Base-by-base conservation (phyloP, 192 early-diverging fungal species). In the Allomyces macrogynus region DNA sequence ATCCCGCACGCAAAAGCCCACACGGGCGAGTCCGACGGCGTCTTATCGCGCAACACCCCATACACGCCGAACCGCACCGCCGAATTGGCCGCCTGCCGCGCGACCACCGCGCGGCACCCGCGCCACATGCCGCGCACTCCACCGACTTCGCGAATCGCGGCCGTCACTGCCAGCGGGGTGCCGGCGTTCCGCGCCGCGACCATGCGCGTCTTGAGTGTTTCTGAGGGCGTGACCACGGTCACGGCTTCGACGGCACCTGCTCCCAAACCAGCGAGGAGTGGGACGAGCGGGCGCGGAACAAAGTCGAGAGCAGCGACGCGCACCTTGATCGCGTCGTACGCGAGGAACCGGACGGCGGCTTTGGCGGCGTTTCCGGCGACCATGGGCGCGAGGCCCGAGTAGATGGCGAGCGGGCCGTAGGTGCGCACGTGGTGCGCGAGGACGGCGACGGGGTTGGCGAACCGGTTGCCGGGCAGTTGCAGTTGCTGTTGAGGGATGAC, bases 71-170 rank as follows among this genome's bases (percentile, higher is more conserved):
- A 87, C 60, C 95, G 79, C 7, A 99, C 90, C 10, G 92, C 93
- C 64, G 87, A 87, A 70, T 96, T 96, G 22, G 95, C 95, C 24
- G 92, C 93, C 73, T 99, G 95, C 26, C 92, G 79, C 42, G 87
- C 87, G 82, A 99, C 87, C 4, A 95, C 95, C 1, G 95, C 86
- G 11, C 83, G 82, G 14, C 95, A 75, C 3, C 95, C 95, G 5
- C 92, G 81, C 72, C 94, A 99, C 62, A 96, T 80, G 5, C 92
- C 93, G 32, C 73, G 70, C 18, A 91, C 24, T 10, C 92, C 92
- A 43, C 89, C 87, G 40, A 77, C 76, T 5, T 75, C 74, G 18
- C 93, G 68, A 43, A 91, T 88, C 3, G 71, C 70, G 2, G 64
- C 67, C 5, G 84, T 77, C 11, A 71, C 74, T 69, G 22, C 23